Percentiles rank a stretch among this genome's conserved stretches.
These are phyloP conservation scores for Phanerochaete sordida DNA, from an alignment of 768 basidiomycete species.

Conservation along the genomic window DNA sequence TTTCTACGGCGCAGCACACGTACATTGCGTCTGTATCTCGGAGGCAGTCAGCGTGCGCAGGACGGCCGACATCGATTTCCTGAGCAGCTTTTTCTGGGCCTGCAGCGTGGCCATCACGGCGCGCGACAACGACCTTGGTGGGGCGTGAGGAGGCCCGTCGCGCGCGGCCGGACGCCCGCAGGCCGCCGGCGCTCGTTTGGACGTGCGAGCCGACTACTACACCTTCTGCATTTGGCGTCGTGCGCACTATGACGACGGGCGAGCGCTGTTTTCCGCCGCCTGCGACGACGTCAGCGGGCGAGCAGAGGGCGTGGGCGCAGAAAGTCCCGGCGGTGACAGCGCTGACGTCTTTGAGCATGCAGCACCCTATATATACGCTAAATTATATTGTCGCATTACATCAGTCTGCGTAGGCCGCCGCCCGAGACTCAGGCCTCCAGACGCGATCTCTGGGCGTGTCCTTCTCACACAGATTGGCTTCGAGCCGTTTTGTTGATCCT, in stretches of 20 bases:
- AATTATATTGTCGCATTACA: neutral
- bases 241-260: neutral
- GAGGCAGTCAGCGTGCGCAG: conserved; percentile 42
- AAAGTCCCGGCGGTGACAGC: neutral
- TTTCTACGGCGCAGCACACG: conserved; percentile 10
- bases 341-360: neutral
- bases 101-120: conserved; percentile 29
- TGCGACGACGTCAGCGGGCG: neutral
- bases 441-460: neutral
- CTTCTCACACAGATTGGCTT: too few relatives aligned
- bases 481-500: too few relatives aligned
- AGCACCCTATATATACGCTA: too few relatives aligned
- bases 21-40: conserved; percentile 62
- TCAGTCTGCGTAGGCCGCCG: neutral
- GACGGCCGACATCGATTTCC: conserved; percentile 44
- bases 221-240: neutral
- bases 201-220: neutral
- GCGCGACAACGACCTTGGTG: neutral
- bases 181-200: neutral
- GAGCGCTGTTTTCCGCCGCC: neutral
- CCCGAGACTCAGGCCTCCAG: neutral
- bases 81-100: conserved; percentile 51
- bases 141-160: neutral
- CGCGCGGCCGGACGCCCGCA: neutral
- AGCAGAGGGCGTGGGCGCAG: neutral